A percentile compares a stretch with the other conserved stretches of the same genome.
Evolutionary conservation across 495 filamentous ascomycete genomes (phyloP).

Genomic region (Trichoderma asperelloides): DNA sequence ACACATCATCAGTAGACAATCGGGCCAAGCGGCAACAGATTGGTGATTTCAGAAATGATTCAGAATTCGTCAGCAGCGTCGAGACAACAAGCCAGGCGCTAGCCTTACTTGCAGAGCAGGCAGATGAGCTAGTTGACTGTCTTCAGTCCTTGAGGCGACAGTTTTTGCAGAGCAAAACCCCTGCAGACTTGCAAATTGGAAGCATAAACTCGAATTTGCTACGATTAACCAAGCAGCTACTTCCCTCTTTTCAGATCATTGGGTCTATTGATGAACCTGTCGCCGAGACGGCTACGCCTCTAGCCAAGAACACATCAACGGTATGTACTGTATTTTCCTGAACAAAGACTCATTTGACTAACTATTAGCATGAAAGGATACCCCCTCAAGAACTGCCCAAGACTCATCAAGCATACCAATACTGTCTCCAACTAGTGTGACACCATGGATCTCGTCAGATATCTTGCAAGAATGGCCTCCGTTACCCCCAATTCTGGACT

Average conservation of each 20-base stretch:
- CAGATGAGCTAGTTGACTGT: slow-evolving; percentile 21
- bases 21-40: background rate
- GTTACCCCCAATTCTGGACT: slow-evolving; percentile 51
- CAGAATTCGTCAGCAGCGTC: background rate
- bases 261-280: background rate
- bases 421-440: background rate
- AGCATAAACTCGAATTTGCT: background rate
- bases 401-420: background rate
- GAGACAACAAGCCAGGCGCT: slow-evolving; percentile 7
- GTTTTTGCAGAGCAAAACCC: background rate
- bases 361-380: background rate
- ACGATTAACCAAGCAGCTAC: background rate
- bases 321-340: background rate
- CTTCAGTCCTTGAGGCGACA: background rate
- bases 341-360: background rate
- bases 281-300: background rate
- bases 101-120: slow-evolving; percentile 20
- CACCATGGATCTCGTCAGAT: slow-evolving; percentile 17
- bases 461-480: slow-evolving; percentile 36
- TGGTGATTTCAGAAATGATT: background rate
- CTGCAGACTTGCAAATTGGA: background rate
- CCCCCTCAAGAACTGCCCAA: background rate
- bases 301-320: background rate
- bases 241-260: background rate
- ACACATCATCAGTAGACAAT: background rate